Conservation (phyloP, 371 early-diverging fungal species). For the Lichtheimia ramosa region DNA sequence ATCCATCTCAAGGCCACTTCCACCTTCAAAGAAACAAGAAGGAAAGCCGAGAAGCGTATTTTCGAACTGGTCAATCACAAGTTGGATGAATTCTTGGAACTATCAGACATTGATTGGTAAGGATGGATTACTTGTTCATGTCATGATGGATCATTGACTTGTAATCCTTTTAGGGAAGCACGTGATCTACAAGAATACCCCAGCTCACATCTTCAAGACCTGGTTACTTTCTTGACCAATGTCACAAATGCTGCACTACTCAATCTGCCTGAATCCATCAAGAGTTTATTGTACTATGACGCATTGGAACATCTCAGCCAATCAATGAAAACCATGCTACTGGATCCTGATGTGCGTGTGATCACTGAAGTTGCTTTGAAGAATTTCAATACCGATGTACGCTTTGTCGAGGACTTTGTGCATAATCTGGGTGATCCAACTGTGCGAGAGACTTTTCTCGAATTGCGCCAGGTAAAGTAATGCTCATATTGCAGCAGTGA, state of each 20-base stretch:
- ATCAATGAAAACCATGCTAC: slow-evolving; percentile 65
- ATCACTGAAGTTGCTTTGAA: slow-evolving; percentile 66
- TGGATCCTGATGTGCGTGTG: slow-evolving; percentile 63
- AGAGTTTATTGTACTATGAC: slow-evolving; percentile 72
- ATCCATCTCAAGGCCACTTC: slow-evolving; percentile 71
- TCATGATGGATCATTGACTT: neutral
- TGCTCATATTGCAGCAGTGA: neutral
- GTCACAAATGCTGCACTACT: slow-evolving; percentile 73
- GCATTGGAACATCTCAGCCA: slow-evolving; percentile 74
- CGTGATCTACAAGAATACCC: slow-evolving; percentile 44
- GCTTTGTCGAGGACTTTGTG: slow-evolving; percentile 75
- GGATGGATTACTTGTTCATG: neutral
- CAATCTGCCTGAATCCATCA: slow-evolving; percentile 69
- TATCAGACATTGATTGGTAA: slow-evolving; percentile 84
- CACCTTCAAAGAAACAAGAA: slow-evolving; percentile 72
- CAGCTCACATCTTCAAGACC: slow-evolving; percentile 72
- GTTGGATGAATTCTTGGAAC: slow-evolving; percentile 77
- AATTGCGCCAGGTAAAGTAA: slow-evolving; percentile 68
- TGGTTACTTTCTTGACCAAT: slow-evolving; percentile 69
- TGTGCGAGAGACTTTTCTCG: slow-evolving; percentile 68
- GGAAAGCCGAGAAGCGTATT: slow-evolving; percentile 77
- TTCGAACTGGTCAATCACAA: slow-evolving; percentile 81
- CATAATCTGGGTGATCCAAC: slow-evolving; percentile 64
- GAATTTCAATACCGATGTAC: slow-evolving; percentile 72
- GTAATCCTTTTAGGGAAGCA: slow-evolving; percentile 24